phyloP scores from a whole-genome alignment of 371 early-diverging fungal genomes.

The Mortierella sp. region DNA sequence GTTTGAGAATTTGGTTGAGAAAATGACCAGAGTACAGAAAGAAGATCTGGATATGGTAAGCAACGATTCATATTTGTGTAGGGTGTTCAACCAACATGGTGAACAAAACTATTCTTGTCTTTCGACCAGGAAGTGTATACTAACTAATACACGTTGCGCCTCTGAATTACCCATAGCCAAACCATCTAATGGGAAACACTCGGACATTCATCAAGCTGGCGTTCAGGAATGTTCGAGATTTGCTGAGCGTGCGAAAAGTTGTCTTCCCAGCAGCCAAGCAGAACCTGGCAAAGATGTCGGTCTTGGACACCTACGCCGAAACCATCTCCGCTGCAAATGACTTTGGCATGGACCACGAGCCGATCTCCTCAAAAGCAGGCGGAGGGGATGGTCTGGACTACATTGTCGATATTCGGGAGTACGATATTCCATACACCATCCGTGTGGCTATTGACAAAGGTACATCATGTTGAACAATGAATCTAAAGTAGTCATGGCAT shows the following conservation, averaged over 20 bases:
- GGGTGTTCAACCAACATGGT: not conserved
- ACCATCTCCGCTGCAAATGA: constrained; percentile 61
- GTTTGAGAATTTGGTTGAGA: constrained; percentile 78
- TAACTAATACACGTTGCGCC: not conserved
- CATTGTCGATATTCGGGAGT: constrained; percentile 93
- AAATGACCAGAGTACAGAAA: constrained; percentile 75
- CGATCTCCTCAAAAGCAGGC: constrained; percentile 49
- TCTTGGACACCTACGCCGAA: constrained; percentile 72
- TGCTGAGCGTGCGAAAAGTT: constrained; percentile 81
- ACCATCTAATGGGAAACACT: constrained; percentile 89
- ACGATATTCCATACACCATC: constrained; percentile 94
- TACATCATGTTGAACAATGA: constrained; percentile 28
- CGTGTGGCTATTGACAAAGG: constrained; percentile 95
- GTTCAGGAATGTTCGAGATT: constrained; percentile 88
- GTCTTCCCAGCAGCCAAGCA: constrained; percentile 78
- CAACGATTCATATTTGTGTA: not conserved
- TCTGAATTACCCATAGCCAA: constrained; percentile 67
- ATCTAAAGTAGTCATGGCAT: not conserved
- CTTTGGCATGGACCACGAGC: constrained; percentile 34
- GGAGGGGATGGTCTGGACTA: constrained; percentile 63
- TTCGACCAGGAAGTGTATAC: not conserved
- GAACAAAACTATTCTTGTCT: not conserved
- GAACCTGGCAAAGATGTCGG: constrained; percentile 76
- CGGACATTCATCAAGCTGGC: constrained; percentile 82
- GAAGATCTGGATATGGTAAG: constrained; percentile 91